Conservation (phyloP, 176 grass and related monocot genomes). For the Stipa capillata region DNA sequence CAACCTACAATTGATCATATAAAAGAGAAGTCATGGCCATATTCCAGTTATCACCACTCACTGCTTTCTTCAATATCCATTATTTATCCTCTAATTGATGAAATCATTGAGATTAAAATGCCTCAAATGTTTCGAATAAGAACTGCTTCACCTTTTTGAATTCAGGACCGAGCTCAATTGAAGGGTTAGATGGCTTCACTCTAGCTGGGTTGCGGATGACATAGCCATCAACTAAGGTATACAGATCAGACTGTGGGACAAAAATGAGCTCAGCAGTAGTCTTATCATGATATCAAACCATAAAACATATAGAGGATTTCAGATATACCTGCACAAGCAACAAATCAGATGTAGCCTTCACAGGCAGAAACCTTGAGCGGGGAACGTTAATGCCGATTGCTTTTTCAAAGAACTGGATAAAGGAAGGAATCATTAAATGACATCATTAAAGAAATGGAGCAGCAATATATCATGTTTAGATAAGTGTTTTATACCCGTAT, state of each 20-base stretch:
- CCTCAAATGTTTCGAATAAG: not conserved
- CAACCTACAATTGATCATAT: conserved; percentile 40
- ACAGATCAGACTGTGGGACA: conserved; percentile 81
- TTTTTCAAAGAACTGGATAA: conserved; percentile 82
- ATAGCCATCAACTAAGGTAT: conserved; percentile 93
- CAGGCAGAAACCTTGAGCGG: conserved; percentile 83
- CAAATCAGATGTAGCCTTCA: conserved; percentile 97
- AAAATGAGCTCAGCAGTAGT: conserved; percentile 10
- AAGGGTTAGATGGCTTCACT: conserved; percentile 68
- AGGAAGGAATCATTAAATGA: not conserved
- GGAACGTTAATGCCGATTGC: conserved; percentile 87
- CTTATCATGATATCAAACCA: not conserved
- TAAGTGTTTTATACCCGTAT: conserved; percentile 56
- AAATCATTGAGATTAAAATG: not conserved
- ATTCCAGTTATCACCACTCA: not conserved
- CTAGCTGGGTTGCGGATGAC: conserved; percentile 85
- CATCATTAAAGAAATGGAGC: not conserved
- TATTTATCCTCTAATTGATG: not conserved
- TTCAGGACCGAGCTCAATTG: conserved; percentile 88
- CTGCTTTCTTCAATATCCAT: not conserved
- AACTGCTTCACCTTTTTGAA: conserved; percentile 75
- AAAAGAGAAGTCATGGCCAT: not conserved
- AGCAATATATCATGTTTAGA: not conserved
- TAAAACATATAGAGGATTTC: not conserved
- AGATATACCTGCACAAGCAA: conserved; percentile 89